phyloP scores from a whole-genome alignment of 2,329 filamentous ascomycete species.

The Colletotrichum tamarilloi region DNA sequence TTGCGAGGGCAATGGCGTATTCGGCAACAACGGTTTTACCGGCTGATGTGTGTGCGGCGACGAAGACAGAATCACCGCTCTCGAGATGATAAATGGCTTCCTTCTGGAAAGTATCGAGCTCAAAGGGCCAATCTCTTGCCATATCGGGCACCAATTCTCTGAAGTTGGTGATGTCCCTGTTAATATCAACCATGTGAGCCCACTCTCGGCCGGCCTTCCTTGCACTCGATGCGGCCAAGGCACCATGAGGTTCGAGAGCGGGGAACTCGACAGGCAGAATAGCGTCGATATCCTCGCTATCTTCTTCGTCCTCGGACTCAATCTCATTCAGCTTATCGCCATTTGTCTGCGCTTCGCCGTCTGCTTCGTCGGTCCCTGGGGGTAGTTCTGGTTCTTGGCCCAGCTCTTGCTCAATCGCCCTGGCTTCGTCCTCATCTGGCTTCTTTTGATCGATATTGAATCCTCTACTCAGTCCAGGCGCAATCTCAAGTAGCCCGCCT shows the following conservation, averaged over 20 bases:
- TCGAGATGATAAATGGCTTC: conserved; percentile 98
- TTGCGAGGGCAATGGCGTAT: conserved; percentile 94
- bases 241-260: conserved; percentile 85
- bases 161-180: conserved; percentile 94
- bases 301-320: conserved; percentile 53
- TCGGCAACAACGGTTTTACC: conserved; percentile 99
- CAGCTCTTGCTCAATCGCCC: conserved; percentile 56
- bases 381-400: conserved; percentile 57
- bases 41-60: conserved; percentile 96
- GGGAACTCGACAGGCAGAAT: conserved; percentile 94
- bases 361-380: conserved; percentile 43
- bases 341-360: conserved; percentile 36
- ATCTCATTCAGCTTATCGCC: conserved; percentile 41
- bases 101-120: conserved; percentile 98
- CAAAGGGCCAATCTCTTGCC: conserved; percentile 96
- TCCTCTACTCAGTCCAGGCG: conserved; percentile 85
- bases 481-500: conserved; percentile 81
- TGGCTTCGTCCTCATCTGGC: conserved; percentile 62
- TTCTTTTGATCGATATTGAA: conserved; percentile 76
- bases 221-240: conserved; percentile 76
- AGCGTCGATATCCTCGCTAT: conserved; percentile 79
- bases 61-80: conserved; percentile 96
- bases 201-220: conserved; percentile 87
- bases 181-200: conserved; percentile 98
- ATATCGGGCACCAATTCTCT: conserved; percentile 93